phyloP scores from a whole-genome alignment of 2,329 filamentous ascomycete genomes.

The Aspergillus jensenii region DNA sequence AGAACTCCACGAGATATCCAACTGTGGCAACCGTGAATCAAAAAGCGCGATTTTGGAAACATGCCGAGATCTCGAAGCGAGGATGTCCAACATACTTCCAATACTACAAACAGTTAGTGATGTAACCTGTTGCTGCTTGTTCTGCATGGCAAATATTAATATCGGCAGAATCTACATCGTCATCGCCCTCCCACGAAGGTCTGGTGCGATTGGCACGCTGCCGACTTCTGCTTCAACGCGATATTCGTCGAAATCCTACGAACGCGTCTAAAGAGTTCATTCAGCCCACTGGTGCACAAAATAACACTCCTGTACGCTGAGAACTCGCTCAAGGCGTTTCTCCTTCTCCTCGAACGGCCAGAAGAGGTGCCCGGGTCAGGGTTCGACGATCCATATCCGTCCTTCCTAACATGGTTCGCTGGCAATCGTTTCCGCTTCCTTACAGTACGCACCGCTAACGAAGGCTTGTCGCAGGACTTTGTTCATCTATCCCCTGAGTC shows the following conservation, averaged over 20 bases:
- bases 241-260: conserved; percentile 28
- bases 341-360: conserved; percentile 13
- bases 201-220: conserved; percentile 20
- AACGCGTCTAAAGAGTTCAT: conserved; percentile 19
- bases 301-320: conserved; percentile 24
- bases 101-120: conserved; percentile 17
- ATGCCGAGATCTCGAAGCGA: conserved; percentile 16
- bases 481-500: conserved; percentile 9
- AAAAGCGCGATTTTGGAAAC: conserved; percentile 1
- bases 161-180: conserved; percentile 10
- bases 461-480: background rate
- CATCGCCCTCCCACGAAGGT: conserved; percentile 10
- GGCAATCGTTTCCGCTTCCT: background rate
- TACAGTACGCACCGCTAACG: background rate
- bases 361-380: background rate
- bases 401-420: conserved; percentile 18
- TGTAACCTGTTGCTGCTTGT: background rate
- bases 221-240: conserved; percentile 26
- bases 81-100: conserved; percentile 20
- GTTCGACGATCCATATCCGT: conserved; percentile 17
- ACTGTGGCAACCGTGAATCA: background rate
- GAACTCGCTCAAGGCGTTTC: conserved; percentile 14
- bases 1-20: conserved; percentile 1
- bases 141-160: background rate
- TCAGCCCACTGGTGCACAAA: conserved; percentile 20